Evolutionary conservation across 2,329 filamentous ascomycete species (phyloP), one percentile per base, ranked within the genome.

Genomic region (Aciculosporium take): DNA sequence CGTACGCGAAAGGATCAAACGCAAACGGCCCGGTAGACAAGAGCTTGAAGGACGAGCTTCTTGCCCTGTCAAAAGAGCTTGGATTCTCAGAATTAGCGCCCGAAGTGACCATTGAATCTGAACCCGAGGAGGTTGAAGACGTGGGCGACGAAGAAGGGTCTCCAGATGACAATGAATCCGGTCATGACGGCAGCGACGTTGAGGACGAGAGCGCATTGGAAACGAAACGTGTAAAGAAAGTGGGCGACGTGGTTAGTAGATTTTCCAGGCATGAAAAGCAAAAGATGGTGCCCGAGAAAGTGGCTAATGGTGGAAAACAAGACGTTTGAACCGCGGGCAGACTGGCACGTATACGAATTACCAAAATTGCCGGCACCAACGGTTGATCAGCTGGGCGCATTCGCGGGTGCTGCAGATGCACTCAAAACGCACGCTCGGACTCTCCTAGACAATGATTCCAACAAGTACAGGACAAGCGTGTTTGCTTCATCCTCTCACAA

Each of bases 401-500:
- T 66, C 45, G 56, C 61, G 15, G 51, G 60, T 13, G 61, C 66
- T 10, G 63, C 75, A 21, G 61, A 67, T 34, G 62, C 65, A 29
- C 56, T 83, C 34, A 77, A 85, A 53, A 64, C 76, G 12, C 78
- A 94, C 58, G 87, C 86, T 3, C 74, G 76, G 46, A 68, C 72
- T 8, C 68, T 96, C 6, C 66, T 96, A 17, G 79, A 93, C 41
- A 69, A 76, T 21, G 91, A 98, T 56, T 82, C 82, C 46, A 70
- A 75, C 31, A 68, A 75, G 36, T 98, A 95, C 63, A 71, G 72
- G 42, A 74, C 77, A 21, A 80, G 85, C 50, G 67, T 83, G 42
- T 77, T 84, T 6, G 77, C 84, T 39, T 86, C 85, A 21, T 91
- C 89, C 2, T 89, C 88, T 31, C 84, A 93, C 62, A 94, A 88